phyloP scores from a whole-genome alignment of 2,329 filamentous ascomycete genomes.

The Parafenestella ontariensis region DNA sequence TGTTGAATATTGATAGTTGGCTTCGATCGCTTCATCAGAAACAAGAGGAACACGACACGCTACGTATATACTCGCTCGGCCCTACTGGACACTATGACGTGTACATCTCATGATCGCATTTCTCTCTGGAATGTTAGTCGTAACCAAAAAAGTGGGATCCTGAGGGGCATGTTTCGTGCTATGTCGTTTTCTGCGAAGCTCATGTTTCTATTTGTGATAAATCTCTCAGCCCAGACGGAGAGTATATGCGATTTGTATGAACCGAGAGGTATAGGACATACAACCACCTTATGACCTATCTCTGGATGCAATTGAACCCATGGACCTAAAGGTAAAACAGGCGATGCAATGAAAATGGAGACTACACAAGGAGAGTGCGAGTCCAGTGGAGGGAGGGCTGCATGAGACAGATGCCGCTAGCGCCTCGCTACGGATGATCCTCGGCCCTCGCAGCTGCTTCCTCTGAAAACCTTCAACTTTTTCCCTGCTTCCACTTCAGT shows the following conservation, averaged over 20 bases:
- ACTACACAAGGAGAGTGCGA: background rate
- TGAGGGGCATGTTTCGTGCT: background rate
- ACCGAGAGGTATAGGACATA: background rate
- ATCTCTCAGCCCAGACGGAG: too few relatives aligned
- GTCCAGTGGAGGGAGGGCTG: background rate
- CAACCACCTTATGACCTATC: background rate
- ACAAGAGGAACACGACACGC: background rate
- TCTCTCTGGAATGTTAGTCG: background rate
- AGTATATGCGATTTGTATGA: too few relatives aligned
- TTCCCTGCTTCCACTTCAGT: background rate
- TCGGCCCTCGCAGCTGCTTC: background rate
- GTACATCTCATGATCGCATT: background rate
- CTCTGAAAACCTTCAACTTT: background rate
- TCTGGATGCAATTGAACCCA: background rate
- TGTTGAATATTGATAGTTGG: too few relatives aligned
- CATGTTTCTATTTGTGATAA: too few relatives aligned
- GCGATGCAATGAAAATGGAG: background rate
- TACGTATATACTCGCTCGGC: background rate
- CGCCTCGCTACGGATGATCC: conserved; percentile 5
- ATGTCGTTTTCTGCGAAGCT: background rate
- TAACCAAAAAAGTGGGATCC: background rate
- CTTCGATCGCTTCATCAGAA: background rate
- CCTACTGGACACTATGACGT: background rate
- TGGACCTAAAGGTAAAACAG: background rate
- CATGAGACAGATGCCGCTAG: background rate